phyloP scores from a whole-genome alignment of 208 protist genomes.

The Wallacemonas collosoma region DNA sequence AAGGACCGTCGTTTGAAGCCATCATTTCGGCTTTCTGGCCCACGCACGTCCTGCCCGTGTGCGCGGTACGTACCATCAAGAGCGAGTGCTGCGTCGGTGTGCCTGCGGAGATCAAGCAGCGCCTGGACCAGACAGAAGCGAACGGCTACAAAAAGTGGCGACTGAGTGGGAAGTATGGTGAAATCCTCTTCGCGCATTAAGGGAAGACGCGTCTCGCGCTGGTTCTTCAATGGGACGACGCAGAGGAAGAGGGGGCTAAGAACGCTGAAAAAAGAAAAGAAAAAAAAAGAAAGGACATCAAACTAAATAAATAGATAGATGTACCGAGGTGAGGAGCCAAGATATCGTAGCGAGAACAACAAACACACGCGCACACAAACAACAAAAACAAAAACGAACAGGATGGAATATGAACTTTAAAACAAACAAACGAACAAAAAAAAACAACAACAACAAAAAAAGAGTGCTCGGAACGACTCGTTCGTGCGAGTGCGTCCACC shows the following conservation, averaged over 20 bases:
- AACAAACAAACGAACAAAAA: neutral
- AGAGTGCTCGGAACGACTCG: neutral
- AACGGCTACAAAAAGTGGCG: conserved; percentile 48
- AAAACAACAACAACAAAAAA: neutral
- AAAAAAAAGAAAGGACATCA: neutral
- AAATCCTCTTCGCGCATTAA: conserved; percentile 66
- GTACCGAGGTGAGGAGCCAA: too few relatives aligned
- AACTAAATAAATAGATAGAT: neutral
- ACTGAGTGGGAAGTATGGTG: conserved; percentile 78
- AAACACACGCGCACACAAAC: neutral
- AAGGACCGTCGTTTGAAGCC: conserved; percentile 47
- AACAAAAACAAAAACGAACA: conserved; percentile 8
- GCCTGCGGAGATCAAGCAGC: conserved; percentile 40
- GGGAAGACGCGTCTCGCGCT: neutral
- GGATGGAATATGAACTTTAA: too few relatives aligned
- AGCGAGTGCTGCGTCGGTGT: conserved; percentile 85
- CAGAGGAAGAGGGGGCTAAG: neutral
- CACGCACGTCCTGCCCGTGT: conserved; percentile 62
- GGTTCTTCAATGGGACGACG: neutral
- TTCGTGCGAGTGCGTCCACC: too few relatives aligned
- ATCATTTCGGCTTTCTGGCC: conserved; percentile 81
- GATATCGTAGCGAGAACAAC: neutral
- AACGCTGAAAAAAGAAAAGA: conserved; percentile 2
- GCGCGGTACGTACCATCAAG: conserved; percentile 88
- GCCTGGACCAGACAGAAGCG: conserved; percentile 37